A percentile compares a stretch with the other conserved stretches of the same genome.
phyloP scores from a whole-genome alignment of 1,139 yeast species.

The Hemisphaericaspora lyxosophila region DNA sequence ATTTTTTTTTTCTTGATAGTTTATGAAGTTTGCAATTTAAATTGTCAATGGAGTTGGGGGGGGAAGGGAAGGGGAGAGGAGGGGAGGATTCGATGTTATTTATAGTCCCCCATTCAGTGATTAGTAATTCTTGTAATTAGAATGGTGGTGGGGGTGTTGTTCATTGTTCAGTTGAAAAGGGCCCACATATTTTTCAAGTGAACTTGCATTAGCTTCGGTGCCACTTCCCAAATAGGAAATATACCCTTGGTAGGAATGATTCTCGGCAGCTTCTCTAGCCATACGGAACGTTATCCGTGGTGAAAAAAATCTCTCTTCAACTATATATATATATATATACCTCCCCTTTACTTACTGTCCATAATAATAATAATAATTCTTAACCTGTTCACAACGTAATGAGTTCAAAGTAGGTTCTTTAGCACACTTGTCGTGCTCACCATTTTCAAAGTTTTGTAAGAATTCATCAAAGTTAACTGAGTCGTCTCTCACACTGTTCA shows the following conservation, averaged over 20 bases:
- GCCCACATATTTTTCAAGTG: too few relatives aligned
- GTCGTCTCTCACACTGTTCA: slow-evolving; percentile 18
- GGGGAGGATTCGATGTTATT: background rate
- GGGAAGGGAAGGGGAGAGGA: background rate
- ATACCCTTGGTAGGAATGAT: background rate
- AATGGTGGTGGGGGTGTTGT: too few relatives aligned
- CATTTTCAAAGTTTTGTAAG: slow-evolving; percentile 20
- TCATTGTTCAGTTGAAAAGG: too few relatives aligned
- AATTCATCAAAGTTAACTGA: slow-evolving; percentile 19
- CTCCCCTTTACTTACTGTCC: too few relatives aligned
- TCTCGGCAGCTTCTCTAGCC: background rate
- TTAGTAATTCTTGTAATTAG: too few relatives aligned
- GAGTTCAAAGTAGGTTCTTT: slow-evolving; percentile 17
- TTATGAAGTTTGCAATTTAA: too few relatives aligned
- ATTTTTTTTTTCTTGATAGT: slow-evolving; percentile 18
- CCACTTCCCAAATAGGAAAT: slow-evolving; percentile 2
- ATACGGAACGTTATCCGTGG: too few relatives aligned
- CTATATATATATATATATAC: background rate
- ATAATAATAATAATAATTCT: slow-evolving; percentile 18
- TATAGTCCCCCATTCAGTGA: too few relatives aligned
- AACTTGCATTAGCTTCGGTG: too few relatives aligned
- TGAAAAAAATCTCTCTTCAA: too few relatives aligned
- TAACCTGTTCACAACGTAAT: slow-evolving; percentile 19
- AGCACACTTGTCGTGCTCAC: slow-evolving; percentile 18
- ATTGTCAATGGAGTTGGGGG: too few relatives aligned